These are phyloP conservation scores for Periglandula ipomoeae DNA, from an alignment of 2,329 filamentous ascomycete species.

Conservation along the genomic window DNA sequence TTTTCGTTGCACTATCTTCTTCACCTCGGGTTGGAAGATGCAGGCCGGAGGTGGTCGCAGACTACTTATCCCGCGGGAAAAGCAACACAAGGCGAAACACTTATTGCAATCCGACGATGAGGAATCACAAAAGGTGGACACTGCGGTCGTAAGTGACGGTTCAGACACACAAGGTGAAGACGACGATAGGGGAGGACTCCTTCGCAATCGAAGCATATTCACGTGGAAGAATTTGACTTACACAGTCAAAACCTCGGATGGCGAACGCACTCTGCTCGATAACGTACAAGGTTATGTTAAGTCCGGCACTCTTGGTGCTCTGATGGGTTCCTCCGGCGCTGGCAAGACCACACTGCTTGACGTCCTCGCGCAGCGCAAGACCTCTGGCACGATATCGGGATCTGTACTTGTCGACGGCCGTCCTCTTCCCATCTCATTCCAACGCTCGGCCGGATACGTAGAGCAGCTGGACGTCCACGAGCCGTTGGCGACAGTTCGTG, in stretches of 20 bases:
- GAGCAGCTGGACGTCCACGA: slow-evolving; percentile 77
- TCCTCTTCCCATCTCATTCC: slow-evolving; percentile 63
- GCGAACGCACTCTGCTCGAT: slow-evolving; percentile 62
- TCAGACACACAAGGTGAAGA: too few species aligned
- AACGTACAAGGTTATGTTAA: slow-evolving; percentile 79
- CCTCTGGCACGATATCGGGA: slow-evolving; percentile 65
- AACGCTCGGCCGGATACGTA: slow-evolving; percentile 70
- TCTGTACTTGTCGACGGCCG: slow-evolving; percentile 70
- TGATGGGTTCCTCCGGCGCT: slow-evolving; percentile 77
- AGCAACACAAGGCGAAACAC: too few species aligned
- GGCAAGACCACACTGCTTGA: slow-evolving; percentile 82
- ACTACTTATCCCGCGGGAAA: slow-evolving; percentile 44
- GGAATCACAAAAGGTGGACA: too few species aligned
- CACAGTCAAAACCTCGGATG: slow-evolving; percentile 51
- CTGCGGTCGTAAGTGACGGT: too few species aligned
- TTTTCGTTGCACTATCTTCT: slow-evolving; percentile 46
- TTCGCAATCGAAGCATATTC: slow-evolving; percentile 36
- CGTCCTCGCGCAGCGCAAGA: slow-evolving; percentile 70
- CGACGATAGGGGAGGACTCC: too few species aligned
- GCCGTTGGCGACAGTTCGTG: slow-evolving; percentile 62
- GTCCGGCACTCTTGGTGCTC: slow-evolving; percentile 65
- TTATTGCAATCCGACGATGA: too few species aligned
- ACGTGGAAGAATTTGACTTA: slow-evolving; percentile 69
- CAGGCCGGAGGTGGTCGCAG: too few species aligned
- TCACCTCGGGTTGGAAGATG: slow-evolving; percentile 52